These are phyloP conservation scores for Anisodus tanguticus DNA, from an alignment of 257 asterid genomes.

Conservation along the genomic window DNA sequence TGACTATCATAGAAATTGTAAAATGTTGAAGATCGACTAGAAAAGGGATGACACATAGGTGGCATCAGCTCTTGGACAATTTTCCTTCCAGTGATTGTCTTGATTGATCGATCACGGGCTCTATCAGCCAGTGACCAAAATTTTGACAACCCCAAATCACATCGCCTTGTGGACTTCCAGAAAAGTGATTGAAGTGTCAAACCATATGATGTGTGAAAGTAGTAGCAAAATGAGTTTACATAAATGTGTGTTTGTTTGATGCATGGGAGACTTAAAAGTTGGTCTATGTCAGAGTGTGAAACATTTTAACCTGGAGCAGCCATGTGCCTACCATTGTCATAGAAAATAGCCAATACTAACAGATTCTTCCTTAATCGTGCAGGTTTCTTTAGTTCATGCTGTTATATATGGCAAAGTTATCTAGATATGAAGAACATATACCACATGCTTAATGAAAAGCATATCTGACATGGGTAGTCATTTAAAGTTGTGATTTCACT, in stretches of 20 bases:
- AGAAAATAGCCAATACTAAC: neutral
- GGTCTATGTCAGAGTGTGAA: neutral
- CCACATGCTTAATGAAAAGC: neutral
- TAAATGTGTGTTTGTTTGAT: neutral
- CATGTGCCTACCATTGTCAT: neutral
- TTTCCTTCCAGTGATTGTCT: conserved; percentile 2
- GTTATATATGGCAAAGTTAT: conserved; percentile 1
- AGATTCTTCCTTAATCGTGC: conserved; percentile 4
- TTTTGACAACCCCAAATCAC: conserved; percentile 7
- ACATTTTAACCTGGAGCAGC: neutral
- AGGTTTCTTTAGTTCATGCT: conserved; percentile 11
- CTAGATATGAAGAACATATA: neutral
- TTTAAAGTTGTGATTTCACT: neutral
- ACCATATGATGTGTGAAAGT: neutral
- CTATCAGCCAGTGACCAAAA: conserved; percentile 18
- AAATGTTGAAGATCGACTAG: neutral
- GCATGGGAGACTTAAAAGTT: conserved; percentile 14
- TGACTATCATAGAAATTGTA: neutral
- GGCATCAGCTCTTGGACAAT: neutral
- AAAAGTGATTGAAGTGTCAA: neutral
- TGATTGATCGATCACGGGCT: neutral
- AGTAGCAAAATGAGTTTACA: neutral
- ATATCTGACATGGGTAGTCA: neutral
- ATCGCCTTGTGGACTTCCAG: neutral
- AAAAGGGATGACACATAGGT: neutral